Conservation (phyloP, 1,284 basidiomycete species). For the Golubevia pallescens region DNA sequence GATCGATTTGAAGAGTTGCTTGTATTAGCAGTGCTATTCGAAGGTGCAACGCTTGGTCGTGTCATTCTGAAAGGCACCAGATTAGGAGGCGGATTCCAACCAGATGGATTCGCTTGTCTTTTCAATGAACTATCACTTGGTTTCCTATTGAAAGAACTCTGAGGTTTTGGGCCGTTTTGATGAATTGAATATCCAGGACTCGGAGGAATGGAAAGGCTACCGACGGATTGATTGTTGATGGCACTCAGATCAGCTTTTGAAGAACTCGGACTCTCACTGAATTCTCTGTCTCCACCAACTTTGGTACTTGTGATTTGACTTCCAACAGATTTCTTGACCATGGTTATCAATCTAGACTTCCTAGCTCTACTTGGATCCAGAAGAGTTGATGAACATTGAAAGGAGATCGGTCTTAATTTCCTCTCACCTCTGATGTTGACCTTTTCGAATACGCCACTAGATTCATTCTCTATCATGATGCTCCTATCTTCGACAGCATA, state of each 20-base stretch:
- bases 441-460: constrained; percentile 3
- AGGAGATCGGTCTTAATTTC: constrained; percentile 25
- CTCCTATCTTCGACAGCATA: constrained; percentile 26
- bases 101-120: not conserved
- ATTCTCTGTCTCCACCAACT: not conserved
- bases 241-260: not conserved
- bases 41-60: not conserved
- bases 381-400: constrained; percentile 43
- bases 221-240: not conserved
- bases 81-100: constrained; percentile 2
- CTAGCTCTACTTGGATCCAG: constrained; percentile 36
- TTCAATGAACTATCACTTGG: constrained; percentile 5
- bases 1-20: constrained; percentile 1
- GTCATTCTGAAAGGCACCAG: constrained; percentile 15
- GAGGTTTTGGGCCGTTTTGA: not conserved
- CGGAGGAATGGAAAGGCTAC: not conserved
- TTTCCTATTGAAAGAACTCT: not conserved
- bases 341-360: constrained; percentile 37
- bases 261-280: not conserved
- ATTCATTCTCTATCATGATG: not conserved
- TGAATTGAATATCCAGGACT: not conserved
- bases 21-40: not conserved
- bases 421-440: constrained; percentile 3
- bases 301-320: constrained; percentile 1
- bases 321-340: constrained; percentile 42